phyloP scores from a whole-genome alignment of 169 alveolate genomes.

The Babesia gibsoni region DNA sequence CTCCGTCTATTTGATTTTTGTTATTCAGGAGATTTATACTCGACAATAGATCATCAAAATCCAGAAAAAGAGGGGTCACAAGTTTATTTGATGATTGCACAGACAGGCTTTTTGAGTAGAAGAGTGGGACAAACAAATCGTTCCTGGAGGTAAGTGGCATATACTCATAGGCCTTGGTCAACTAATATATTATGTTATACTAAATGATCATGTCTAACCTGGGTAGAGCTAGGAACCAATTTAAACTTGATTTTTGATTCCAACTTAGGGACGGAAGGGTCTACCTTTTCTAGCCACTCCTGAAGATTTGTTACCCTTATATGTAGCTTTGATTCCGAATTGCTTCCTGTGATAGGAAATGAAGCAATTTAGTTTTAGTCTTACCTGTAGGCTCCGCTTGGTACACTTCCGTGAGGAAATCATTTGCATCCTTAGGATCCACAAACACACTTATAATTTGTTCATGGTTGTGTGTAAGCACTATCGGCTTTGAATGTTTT shows the following conservation, averaged over 20 bases:
- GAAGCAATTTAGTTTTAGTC: not conserved
- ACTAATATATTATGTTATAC: not conserved
- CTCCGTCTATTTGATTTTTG: constrained; percentile 19
- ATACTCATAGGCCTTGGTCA: not conserved
- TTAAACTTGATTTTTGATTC: constrained; percentile 12
- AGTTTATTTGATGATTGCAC: not conserved
- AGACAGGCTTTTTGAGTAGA: not conserved
- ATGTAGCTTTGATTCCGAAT: not conserved
- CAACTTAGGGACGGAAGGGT: constrained; percentile 13
- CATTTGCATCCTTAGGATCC: constrained; percentile 42
- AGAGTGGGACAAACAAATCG: not conserved
- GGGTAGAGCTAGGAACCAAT: constrained; percentile 36
- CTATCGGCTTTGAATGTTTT: not conserved
- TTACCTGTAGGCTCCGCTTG: constrained; percentile 8
- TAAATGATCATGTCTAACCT: not conserved
- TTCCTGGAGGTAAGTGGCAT: constrained; percentile 6
- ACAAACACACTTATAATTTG: constrained; percentile 12
- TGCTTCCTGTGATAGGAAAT: not conserved
- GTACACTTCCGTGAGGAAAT: constrained; percentile 23
- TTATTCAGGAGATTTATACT: not conserved
- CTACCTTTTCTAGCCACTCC: constrained; percentile 47
- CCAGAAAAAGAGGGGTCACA: constrained; percentile 31
- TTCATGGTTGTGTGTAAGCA: not conserved
- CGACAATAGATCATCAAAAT: constrained; percentile 21
- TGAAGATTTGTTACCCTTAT: constrained; percentile 11